These are phyloP conservation scores for Trametes sanguinea DNA, from an alignment of 768 basidiomycete genomes.

Conservation along the genomic window DNA sequence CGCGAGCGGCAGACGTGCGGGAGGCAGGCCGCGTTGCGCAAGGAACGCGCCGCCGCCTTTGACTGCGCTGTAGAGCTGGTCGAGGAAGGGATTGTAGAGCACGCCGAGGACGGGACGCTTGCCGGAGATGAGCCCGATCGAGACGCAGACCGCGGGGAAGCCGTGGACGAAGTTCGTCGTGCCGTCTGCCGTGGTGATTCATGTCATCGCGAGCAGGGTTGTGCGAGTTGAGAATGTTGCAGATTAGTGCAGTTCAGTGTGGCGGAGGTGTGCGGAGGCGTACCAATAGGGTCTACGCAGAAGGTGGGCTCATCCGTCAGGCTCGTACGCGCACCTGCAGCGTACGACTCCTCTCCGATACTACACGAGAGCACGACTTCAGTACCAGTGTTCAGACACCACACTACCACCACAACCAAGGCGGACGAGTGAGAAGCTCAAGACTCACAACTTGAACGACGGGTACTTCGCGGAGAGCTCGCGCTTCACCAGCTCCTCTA, in stretches of 20 bases:
- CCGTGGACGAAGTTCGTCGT: constrained; percentile 89
- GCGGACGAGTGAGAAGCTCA: background rate
- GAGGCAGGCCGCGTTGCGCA: constrained; percentile 45
- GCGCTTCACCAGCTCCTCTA: constrained; percentile 80
- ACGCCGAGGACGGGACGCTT: constrained; percentile 86
- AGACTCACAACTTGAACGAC: constrained; percentile 76
- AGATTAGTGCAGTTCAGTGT: background rate
- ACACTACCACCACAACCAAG: background rate
- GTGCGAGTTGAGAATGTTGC: background rate
- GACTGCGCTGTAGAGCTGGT: constrained; percentile 81
- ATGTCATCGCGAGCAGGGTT: background rate
- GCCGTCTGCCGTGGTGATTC: constrained; percentile 54
- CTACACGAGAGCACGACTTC: constrained; percentile 40
- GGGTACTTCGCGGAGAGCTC: constrained; percentile 71
- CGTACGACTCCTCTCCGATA: constrained; percentile 93
- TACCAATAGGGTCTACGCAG: constrained; percentile 95
- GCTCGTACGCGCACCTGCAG: constrained; percentile 65
- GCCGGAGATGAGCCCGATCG: constrained; percentile 85
- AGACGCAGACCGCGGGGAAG: constrained; percentile 88
- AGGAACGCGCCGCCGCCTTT: constrained; percentile 76
- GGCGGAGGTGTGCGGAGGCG: constrained; percentile 20
- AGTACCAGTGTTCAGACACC: background rate
- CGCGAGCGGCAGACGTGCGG: constrained; percentile 68
- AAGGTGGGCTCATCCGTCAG: constrained; percentile 91
- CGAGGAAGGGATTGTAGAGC: constrained; percentile 90